These are phyloP conservation scores for Penicillium sp. DNA, from an alignment of 2,329 filamentous ascomycete species.

Conservation along the genomic window DNA sequence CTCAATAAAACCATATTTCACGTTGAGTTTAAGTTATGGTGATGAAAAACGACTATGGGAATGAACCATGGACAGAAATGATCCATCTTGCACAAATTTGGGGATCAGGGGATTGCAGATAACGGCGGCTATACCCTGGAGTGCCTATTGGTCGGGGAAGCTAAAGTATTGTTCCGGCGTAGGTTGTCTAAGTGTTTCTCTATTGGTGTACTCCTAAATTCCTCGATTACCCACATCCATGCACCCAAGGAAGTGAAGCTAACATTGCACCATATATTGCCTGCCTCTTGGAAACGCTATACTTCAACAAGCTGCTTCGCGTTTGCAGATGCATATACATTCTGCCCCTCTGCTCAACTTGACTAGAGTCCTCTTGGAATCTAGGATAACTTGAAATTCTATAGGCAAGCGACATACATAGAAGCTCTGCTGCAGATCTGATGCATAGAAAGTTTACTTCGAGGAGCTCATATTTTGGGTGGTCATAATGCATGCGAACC, in stretches of 20 bases:
- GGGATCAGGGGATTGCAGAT: not conserved
- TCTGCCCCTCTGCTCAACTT: not conserved
- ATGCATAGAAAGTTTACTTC: not conserved
- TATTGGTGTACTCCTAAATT: not conserved
- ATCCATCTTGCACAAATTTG: not conserved
- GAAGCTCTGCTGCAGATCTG: not conserved
- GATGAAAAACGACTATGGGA: not conserved
- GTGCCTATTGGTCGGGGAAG: not conserved
- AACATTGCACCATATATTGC: not conserved
- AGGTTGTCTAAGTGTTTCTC: not conserved
- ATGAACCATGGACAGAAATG: not conserved
- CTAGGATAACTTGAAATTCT: not conserved
- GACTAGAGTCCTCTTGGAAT: not conserved
- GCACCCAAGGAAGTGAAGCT: not conserved
- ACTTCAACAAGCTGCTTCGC: not conserved
- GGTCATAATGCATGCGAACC: conserved; percentile 1
- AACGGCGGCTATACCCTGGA: not conserved
- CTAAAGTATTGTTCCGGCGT: not conserved
- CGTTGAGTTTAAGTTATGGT: not conserved
- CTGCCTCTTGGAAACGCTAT: not conserved
- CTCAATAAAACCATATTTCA: not conserved
- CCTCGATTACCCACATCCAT: not conserved
- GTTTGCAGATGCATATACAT: not conserved
- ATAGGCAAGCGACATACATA: not conserved
- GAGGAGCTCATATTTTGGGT: not conserved